A percentile compares a stretch with the other conserved stretches of the same genome.
phyloP scores from a whole-genome alignment of 495 filamentous ascomycete genomes.

The Barbatosphaeria neglecta region DNA sequence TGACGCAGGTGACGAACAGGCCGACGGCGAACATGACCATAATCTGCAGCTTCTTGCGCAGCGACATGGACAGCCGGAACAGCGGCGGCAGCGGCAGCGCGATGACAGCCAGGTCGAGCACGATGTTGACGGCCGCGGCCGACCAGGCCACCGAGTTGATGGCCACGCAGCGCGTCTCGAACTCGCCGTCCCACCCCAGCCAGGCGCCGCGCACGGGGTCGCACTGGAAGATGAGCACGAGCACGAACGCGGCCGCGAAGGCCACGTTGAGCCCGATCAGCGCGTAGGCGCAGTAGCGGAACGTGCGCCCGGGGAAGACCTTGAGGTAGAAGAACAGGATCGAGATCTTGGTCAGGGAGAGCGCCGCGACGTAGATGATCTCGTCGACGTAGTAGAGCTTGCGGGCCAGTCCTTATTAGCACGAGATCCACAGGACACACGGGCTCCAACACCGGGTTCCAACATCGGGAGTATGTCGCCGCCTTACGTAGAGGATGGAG shows the following conservation, averaged over 20 bases:
- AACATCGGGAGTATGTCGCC: too few species aligned
- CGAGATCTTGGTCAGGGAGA: conserved; percentile 24
- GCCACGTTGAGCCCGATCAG: not conserved
- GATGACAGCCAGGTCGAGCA: conserved; percentile 25
- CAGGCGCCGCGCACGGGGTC: conserved; percentile 7
- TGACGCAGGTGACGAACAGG: conserved; percentile 7
- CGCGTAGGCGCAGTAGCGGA: not conserved
- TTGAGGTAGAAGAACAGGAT: conserved; percentile 27
- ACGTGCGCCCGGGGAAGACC: conserved; percentile 7
- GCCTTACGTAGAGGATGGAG: conserved; percentile 10
- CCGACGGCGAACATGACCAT: conserved; percentile 10
- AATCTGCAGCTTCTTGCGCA: conserved; percentile 8
- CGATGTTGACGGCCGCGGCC: conserved; percentile 20
- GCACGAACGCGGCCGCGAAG: not conserved
- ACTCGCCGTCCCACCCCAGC: conserved; percentile 3
- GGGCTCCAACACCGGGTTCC: too few species aligned
- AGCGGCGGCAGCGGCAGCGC: conserved; percentile 24
- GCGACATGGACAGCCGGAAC: conserved; percentile 9
- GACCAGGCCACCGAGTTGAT: conserved; percentile 28
- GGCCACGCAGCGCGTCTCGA: not conserved
- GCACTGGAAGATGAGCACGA: conserved; percentile 5
- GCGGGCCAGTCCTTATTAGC: too few species aligned
- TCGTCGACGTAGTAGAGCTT: conserved; percentile 8
- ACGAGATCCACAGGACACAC: too few species aligned
- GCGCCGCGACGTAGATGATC: conserved; percentile 16